Percentiles rank a stretch among this genome's conserved stretches.
These are phyloP conservation scores for Trapa bicornis DNA, from an alignment of 345 rosid genomes.

Conservation along the genomic window DNA sequence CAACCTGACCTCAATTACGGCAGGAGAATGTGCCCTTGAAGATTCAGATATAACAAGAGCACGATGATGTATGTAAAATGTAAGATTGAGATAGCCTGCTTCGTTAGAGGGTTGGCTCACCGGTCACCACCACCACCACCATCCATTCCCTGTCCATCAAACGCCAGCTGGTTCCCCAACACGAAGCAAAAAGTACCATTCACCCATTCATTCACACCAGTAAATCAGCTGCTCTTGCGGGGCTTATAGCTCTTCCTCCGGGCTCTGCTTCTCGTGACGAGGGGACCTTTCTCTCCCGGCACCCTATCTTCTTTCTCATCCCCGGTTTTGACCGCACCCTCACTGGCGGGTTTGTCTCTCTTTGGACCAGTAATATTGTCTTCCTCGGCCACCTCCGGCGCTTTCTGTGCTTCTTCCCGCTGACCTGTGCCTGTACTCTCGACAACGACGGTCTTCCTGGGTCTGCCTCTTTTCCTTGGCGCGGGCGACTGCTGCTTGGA, in stretches of 20 bases:
- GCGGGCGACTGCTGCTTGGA: constrained; percentile 19
- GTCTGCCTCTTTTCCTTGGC: constrained; percentile 73
- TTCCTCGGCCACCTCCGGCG: constrained; percentile 11
- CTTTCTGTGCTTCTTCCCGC: constrained; percentile 5
- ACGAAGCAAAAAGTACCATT: no score
- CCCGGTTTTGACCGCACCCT: constrained; percentile 10
- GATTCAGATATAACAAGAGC: no score
- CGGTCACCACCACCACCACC: no score
- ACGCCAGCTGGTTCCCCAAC: no score
- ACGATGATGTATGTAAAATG: no score
- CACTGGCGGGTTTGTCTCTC: constrained; percentile 20
- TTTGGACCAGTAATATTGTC: constrained; percentile 6
- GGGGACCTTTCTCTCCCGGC: constrained; percentile 7
- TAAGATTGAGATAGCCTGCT: no score
- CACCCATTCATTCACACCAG: not conserved
- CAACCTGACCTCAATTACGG: no score
- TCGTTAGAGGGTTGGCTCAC: no score
- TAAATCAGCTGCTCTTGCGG: constrained; percentile 59
- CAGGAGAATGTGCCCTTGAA: no score
- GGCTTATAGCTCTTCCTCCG: constrained; percentile 64
- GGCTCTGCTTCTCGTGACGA: constrained; percentile 38
- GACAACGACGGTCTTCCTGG: constrained; percentile 50
- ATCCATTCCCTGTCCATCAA: no score
- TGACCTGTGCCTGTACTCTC: constrained; percentile 20
- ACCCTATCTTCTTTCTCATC: constrained; percentile 5